Evolutionary conservation across 2,329 filamentous ascomycete species (phyloP).

Genomic region (Akanthomyces uredinophilus): DNA sequence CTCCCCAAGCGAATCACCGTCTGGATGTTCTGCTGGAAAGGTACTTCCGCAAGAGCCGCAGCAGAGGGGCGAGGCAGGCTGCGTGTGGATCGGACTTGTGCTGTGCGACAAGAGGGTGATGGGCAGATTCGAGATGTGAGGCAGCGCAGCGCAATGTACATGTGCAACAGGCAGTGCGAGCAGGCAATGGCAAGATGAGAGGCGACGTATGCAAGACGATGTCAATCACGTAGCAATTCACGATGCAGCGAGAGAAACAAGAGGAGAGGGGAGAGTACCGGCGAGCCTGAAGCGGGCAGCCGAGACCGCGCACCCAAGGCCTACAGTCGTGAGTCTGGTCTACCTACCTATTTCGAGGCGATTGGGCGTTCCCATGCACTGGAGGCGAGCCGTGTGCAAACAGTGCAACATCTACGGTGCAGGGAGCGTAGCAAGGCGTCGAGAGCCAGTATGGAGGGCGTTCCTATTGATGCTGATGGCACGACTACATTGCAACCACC

Average conservation of each 20-base stretch:
- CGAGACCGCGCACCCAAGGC: background rate
- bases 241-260: background rate
- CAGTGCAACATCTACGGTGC: background rate
- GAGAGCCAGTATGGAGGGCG: background rate
- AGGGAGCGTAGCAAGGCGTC: background rate
- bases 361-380: background rate
- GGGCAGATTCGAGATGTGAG: background rate
- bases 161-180: background rate
- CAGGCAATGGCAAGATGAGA: background rate
- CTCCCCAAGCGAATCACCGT: too few relatives aligned
- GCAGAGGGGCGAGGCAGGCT: background rate
- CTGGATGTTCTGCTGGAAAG: too few relatives aligned
- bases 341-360: background rate
- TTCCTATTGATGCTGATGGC: background rate
- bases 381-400: background rate
- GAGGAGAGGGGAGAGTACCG: background rate
- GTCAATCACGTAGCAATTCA: background rate
- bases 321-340: background rate
- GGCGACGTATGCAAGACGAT: background rate
- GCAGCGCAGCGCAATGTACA: constrained; percentile 4
- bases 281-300: background rate
- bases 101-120: background rate
- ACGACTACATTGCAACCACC: constrained; percentile 1
- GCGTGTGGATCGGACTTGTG: background rate
- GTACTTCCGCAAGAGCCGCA: background rate